Evolutionary conservation across 495 filamentous ascomycete genomes (phyloP).

Genomic region (Penicillium manginii): DNA sequence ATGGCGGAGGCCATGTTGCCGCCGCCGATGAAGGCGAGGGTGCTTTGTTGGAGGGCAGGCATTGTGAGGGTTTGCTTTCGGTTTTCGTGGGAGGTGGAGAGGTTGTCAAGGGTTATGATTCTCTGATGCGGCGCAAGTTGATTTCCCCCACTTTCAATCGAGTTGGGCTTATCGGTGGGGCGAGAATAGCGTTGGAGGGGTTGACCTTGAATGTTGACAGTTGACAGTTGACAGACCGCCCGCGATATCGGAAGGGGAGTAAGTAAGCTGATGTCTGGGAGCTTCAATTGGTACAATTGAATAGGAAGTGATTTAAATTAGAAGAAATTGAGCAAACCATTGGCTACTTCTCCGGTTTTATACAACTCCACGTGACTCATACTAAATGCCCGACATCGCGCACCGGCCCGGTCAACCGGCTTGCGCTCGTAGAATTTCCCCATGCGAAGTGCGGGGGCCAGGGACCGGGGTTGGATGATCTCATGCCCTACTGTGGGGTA

Average conservation of each 20-base stretch:
- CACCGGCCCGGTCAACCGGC: conserved; percentile 20
- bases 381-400: not conserved
- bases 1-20: conserved; percentile 52
- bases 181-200: conserved; percentile 8
- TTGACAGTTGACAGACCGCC: not conserved
- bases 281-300: not conserved
- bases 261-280: not conserved
- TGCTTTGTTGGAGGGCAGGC: conserved; percentile 43
- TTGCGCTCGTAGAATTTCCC: not conserved
- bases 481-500: not conserved
- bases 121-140: not conserved
- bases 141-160: conserved; percentile 18
- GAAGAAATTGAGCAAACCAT: not conserved
- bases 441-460: not conserved
- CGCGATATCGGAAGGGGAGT: conserved; percentile 14
- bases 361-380: conserved; percentile 11
- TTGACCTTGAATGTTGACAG: no score
- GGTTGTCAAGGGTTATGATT: not conserved
- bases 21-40: conserved; percentile 48
- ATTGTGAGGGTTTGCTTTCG: conserved; percentile 23
- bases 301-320: not conserved
- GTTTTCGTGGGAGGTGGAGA: not conserved
- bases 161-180: conserved; percentile 18
- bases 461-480: not conserved
- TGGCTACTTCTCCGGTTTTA: not conserved